Evolutionary conservation across 1,139 yeast genomes (phyloP).

Genomic region (Citeromyces hawaiiensis): DNA sequence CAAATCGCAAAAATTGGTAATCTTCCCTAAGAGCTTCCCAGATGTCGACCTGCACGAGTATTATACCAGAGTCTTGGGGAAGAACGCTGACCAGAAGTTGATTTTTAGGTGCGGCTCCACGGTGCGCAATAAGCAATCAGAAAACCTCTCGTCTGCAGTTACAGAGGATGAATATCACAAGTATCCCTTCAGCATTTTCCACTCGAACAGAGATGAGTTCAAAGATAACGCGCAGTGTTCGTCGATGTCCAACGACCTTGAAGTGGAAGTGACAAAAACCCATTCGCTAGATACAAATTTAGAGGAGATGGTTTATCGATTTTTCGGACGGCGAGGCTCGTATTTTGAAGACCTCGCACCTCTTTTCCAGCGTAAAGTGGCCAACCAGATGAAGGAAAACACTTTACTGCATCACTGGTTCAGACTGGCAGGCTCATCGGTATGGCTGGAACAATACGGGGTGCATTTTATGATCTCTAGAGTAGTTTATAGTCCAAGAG

Average conservation of each 20-base stretch:
- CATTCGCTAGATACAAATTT: neutral
- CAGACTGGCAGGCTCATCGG: conserved; percentile 33
- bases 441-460: conserved; percentile 30
- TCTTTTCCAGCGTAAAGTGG: neutral
- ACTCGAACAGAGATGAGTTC: neutral
- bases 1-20: neutral
- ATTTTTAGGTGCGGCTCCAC: neutral
- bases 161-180: neutral
- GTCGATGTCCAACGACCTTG: neutral
- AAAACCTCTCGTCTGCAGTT: neutral
- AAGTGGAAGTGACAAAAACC: neutral
- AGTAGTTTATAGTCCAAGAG: conserved; percentile 16
- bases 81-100: neutral
- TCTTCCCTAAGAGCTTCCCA: neutral
- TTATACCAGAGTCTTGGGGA: neutral
- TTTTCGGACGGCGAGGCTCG: neutral
- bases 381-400: conserved; percentile 1
- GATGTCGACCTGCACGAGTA: neutral
- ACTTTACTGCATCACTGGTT: conserved; percentile 18
- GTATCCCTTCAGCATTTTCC: neutral
- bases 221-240: neutral
- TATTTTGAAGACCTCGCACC: neutral
- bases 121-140: neutral
- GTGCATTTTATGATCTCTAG: conserved; percentile 33
- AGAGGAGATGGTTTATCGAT: neutral